Base-by-base conservation (phyloP, 2,329 filamentous ascomycete species). In the Huntiella bhutanensis region DNA sequence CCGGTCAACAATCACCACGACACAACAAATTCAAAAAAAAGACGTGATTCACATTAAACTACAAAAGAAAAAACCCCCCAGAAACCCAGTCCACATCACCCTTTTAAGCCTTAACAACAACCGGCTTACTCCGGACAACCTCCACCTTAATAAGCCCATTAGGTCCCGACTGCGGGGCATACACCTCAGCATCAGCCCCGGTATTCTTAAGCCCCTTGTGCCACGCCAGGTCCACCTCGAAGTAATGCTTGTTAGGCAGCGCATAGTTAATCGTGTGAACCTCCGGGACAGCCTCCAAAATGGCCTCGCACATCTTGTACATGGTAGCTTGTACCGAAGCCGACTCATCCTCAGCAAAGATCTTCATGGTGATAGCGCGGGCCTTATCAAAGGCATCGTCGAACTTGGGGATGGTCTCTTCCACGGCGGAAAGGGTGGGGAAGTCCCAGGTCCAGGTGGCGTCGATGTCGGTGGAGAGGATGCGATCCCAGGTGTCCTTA, bases 181-280 rank as follows among this genome's bases (percentile, higher is more conserved):
- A 95, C 15, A 98, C 88, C 59, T 95, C 87, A 45, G 91, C 91
- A 57, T 98, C 82, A 63, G 84, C 82, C 62, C 91, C 91, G 0
- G 84, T 94, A 66, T 98, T 98, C 70, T 94, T 84, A 54, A 87
- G 61, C 28, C 80, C 86, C 63, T 96, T 92, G 71, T 94, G 84
- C 91, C 91, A 98, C 65, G 82, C 88, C 58, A 98, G 66, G 59
- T 96, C 88, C 88, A 96, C 80, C 64, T 96, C 88, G 59, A 96
- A 96, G 67, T 95, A 96, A 65, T 98, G 91, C 69, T 95, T 96
- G 70, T 98, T 98, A 8, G 91, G 91, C 57, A 98, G 70, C 6
- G 80, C 70, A 60, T 95, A 96, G 55, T 80, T 74, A 37, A 91
- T 83, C 16, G 71, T 69, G 39, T 80, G 73, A 16, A 86, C 73